Evolutionary conservation across 805 yeast genomes (phyloP).

Genomic region (Pichia phayaonensis): DNA sequence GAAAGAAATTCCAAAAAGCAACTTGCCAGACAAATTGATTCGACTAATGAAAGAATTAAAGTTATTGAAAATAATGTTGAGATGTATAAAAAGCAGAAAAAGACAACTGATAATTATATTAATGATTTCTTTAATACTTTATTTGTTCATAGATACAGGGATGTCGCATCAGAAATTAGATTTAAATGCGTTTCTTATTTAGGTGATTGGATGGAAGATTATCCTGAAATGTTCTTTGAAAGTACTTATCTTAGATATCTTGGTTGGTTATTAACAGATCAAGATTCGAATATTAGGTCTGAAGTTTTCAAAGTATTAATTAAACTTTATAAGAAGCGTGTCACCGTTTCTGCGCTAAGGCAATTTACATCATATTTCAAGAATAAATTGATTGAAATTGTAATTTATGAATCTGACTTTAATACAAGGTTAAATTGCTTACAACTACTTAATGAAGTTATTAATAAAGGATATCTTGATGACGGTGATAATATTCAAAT

Average conservation of each 20-base stretch:
- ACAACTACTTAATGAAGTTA: slow-evolving; percentile 45
- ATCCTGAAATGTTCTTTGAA: slow-evolving; percentile 66
- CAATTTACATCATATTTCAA: slow-evolving; percentile 75
- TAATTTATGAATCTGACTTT: slow-evolving; percentile 45
- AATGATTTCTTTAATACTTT: slow-evolving; percentile 60
- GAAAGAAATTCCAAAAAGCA: slow-evolving; percentile 22
- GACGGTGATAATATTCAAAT: slow-evolving; percentile 44
- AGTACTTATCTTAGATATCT: slow-evolving; percentile 65
- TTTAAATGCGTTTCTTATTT: slow-evolving; percentile 57
- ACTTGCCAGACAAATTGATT: slow-evolving; percentile 25
- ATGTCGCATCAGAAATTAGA: slow-evolving; percentile 65
- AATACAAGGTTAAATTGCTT: slow-evolving; percentile 47
- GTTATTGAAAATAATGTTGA: slow-evolving; percentile 37
- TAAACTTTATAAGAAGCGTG: slow-evolving; percentile 37
- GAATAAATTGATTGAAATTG: slow-evolving; percentile 56
- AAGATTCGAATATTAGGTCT: slow-evolving; percentile 48
- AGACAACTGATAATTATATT: slow-evolving; percentile 47
- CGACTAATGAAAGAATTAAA: slow-evolving; percentile 35
- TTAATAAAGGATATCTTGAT: slow-evolving; percentile 55
- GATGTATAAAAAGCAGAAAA: slow-evolving; percentile 40
- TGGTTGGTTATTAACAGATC: slow-evolving; percentile 83
- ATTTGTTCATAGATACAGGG: slow-evolving; percentile 73
- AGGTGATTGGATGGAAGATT: slow-evolving; percentile 63
- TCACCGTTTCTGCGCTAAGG: slow-evolving; percentile 54
- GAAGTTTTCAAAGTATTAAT: slow-evolving; percentile 54